A percentile compares a stretch with the other conserved stretches of the same genome.
phyloP scores from a whole-genome alignment of 495 filamentous ascomycete genomes.

The Tuber calosporum region DNA sequence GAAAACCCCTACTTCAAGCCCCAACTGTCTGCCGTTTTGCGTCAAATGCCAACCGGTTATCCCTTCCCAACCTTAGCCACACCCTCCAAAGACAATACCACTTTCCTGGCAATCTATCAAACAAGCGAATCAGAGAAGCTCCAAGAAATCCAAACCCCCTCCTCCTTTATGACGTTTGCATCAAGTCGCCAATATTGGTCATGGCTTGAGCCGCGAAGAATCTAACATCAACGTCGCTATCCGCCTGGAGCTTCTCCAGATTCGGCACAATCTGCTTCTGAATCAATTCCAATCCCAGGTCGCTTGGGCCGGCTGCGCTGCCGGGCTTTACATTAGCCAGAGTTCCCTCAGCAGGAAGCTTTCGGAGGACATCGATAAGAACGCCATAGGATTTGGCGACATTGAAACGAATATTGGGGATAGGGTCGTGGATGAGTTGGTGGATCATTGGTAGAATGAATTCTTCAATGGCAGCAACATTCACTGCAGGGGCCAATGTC shows the following conservation, averaged over 20 bases:
- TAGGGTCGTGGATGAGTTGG: conserved; percentile 82
- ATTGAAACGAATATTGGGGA: conserved; percentile 98
- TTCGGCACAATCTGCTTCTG: conserved; percentile 80
- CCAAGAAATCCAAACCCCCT: conserved; percentile 33
- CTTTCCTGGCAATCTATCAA: conserved; percentile 34
- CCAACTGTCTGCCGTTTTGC: conserved; percentile 16
- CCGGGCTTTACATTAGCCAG: conserved; percentile 70
- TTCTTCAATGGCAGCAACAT: conserved; percentile 80
- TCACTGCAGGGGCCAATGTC: conserved; percentile 91
- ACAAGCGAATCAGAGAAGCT: conserved; percentile 32
- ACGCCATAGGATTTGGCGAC: conserved; percentile 94
- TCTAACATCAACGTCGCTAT: conserved; percentile 95
- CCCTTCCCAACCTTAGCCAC: conserved; percentile 18
- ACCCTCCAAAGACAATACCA: conserved; percentile 21
- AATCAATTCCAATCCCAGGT: conserved; percentile 72
- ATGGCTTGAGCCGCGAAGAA: conserved; percentile 80
- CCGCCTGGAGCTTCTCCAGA: conserved; percentile 87
- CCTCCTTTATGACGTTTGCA: conserved; percentile 40
- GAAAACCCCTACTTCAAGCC: conserved; percentile 15
- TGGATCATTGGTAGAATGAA: conserved; percentile 94
- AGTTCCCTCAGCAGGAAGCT: conserved; percentile 80
- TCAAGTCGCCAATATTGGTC: conserved; percentile 44
- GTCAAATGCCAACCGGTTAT: conserved; percentile 24
- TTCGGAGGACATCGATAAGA: conserved; percentile 79
- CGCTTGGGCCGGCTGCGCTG: conserved; percentile 54